These are phyloP conservation scores for Acacia concinna DNA, from an alignment of 331 rosid species.

Conservation along the genomic window DNA sequence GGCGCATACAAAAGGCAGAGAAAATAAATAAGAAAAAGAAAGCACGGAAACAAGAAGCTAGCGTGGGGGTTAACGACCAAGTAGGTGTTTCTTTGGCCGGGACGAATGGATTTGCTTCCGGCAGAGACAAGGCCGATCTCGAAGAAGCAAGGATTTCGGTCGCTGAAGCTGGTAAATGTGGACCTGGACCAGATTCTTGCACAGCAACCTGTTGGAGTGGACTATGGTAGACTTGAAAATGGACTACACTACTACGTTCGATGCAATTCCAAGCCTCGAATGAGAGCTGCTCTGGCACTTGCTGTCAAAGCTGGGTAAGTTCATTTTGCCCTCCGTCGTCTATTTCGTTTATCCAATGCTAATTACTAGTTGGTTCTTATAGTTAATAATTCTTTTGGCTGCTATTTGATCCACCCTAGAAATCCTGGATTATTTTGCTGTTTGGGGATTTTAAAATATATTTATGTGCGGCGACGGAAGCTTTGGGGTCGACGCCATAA, in stretches of 20 bases:
- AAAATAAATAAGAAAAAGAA: background rate
- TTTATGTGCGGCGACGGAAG: background rate
- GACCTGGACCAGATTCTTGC: constrained; percentile 66
- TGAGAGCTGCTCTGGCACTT: constrained; percentile 96
- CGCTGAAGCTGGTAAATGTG: constrained; percentile 67
- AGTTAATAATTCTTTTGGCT: background rate
- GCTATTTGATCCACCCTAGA: constrained; percentile 5
- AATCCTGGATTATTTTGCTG: background rate
- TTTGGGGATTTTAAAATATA: background rate
- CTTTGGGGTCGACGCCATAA: background rate
- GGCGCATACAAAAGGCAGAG: background rate
- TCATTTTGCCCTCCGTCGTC: background rate
- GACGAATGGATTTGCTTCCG: constrained; percentile 75
- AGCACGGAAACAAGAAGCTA: too few relatives aligned
- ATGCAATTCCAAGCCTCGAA: constrained; percentile 85
- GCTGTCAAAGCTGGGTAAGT: constrained; percentile 83
- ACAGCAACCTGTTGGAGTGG: constrained; percentile 63
- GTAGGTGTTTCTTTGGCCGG: background rate
- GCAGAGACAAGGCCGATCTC: constrained; percentile 54
- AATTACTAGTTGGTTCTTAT: background rate
- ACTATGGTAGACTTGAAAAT: constrained; percentile 77
- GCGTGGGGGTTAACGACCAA: background rate
- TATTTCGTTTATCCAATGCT: background rate
- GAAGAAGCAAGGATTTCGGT: constrained; percentile 81
- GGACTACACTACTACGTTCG: constrained; percentile 91